Base-by-base conservation (phyloP, 2,329 filamentous ascomycete genomes). In the Arthrobotrys pseudoclavata region DNA sequence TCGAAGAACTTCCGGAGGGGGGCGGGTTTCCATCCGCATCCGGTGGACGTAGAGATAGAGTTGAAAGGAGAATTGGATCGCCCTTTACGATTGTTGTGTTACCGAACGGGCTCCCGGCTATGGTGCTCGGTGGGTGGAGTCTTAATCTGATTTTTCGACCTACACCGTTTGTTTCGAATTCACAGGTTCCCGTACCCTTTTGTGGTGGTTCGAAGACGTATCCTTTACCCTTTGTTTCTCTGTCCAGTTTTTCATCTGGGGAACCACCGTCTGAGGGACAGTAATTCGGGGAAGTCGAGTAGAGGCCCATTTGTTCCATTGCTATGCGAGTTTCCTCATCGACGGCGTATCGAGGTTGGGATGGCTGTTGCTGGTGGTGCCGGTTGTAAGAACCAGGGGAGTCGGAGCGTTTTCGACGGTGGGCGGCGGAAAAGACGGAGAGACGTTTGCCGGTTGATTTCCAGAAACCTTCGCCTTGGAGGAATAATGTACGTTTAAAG, bases 391-490 rank as follows among this genome's bases (percentile, higher is more conserved):
- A 37, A 3, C 52, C 53, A 1, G 26, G 37, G 13, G 57, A 55
- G 4, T 62, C 40, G 29, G 75, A 79, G 22, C 63, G 67, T 20
- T 68, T 68, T n/a, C 63, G 69, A 26, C 64, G 68, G 57, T 78
- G 75, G 31, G 62, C 45, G 20, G 48, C 7, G 40, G 53, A 53
- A 26, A 74, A 61, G 26, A 69, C 69, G 18, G 69, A 69, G 31
- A 79, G n/a, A 5, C 75, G 75, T 20, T 74, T 79, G 0, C 75
- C 75, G 18, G 75, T 79, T 20, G 48, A 45, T 52, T 79, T 79
- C 75, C 75, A 79, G 62, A 79, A 79, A 5, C 68, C 69, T 45
- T 79, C 75, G 63, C 75, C 75, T 34, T 71, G 67, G 50, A 79
- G 75, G 57, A 52, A 15, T 34, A 79, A 55, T 3, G 69, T 74